phyloP scores from a whole-genome alignment of 495 filamentous ascomycete genomes.

The Xylaria venustula region DNA sequence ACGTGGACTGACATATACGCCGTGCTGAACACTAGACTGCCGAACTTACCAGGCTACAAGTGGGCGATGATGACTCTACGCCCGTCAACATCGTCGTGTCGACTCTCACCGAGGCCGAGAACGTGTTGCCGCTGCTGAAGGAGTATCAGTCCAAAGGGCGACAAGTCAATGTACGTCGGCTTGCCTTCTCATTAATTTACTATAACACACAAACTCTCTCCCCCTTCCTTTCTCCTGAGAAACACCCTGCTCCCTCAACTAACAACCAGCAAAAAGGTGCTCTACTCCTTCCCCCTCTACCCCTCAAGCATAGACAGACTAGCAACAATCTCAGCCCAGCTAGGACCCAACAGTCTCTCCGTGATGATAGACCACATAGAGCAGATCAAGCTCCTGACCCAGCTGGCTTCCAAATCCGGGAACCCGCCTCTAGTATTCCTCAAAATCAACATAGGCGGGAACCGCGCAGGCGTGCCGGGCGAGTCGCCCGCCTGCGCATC shows the following conservation, averaged over 20 bases:
- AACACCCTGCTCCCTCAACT: too few species aligned
- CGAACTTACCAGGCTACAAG: constrained; percentile 72
- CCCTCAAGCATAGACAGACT: constrained; percentile 61
- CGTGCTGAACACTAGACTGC: constrained; percentile 55
- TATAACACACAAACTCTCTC: too few species aligned
- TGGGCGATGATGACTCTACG: constrained; percentile 50
- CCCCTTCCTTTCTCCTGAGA: too few species aligned
- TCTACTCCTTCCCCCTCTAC: constrained; percentile 74
- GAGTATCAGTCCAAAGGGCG: constrained; percentile 52
- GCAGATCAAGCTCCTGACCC: constrained; percentile 51
- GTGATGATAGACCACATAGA: constrained; percentile 72
- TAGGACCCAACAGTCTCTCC: constrained; percentile 55
- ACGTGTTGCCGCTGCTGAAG: constrained; percentile 60
- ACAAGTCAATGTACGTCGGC: constrained; percentile 55
- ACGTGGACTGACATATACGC: neutral
- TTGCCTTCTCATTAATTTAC: neutral
- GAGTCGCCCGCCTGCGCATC: constrained; percentile 47
- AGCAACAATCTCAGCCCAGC: constrained; percentile 42
- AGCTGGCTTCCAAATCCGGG: constrained; percentile 35
- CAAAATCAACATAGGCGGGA: constrained; percentile 77
- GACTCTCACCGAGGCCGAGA: constrained; percentile 74
- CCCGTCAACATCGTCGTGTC: constrained; percentile 72
- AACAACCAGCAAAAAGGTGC: constrained; percentile 45
- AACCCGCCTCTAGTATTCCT: constrained; percentile 59
- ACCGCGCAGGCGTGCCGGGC: constrained; percentile 67